A percentile compares a stretch with the other conserved stretches of the same genome.
phyloP scores from a whole-genome alignment of 805 yeast species.

The Kuraishia floccosa region DNA sequence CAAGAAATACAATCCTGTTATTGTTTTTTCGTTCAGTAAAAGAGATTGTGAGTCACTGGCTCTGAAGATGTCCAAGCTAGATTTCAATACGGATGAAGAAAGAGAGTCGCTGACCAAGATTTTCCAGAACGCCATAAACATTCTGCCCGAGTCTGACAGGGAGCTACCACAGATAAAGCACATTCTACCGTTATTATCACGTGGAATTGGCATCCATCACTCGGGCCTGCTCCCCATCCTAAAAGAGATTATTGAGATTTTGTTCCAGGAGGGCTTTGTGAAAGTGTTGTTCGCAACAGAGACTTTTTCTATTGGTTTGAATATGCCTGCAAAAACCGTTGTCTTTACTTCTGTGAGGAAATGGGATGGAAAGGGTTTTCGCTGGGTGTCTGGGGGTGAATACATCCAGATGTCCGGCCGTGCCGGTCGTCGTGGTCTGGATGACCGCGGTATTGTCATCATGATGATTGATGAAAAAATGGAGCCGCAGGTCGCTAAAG shows the following conservation, averaged over 20 bases:
- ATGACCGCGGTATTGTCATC: conserved; percentile 97
- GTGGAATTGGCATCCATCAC: conserved; percentile 99
- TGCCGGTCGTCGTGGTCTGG: conserved; percentile 99
- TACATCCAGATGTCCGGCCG: conserved; percentile 99
- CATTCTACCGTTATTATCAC: conserved; percentile 73
- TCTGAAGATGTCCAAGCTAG: conserved; percentile 88
- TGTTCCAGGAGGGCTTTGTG: conserved; percentile 92
- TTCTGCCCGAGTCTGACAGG: conserved; percentile 83
- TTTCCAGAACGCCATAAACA: conserved; percentile 78
- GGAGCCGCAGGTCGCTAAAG: conserved; percentile 99
- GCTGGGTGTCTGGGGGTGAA: conserved; percentile 99
- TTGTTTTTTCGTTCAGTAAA: conserved; percentile 95
- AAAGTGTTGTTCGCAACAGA: conserved; percentile 97
- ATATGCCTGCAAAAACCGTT: conserved; percentile 99
- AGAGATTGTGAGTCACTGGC: conserved; percentile 95
- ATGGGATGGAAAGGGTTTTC: conserved; percentile 95
- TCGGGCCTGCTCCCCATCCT: conserved; percentile 90
- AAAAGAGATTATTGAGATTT: conserved; percentile 89
- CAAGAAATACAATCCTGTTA: conserved; percentile 93
- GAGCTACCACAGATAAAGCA: conserved; percentile 92
- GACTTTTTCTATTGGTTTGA: conserved; percentile 94
- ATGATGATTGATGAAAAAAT: conserved; percentile 99
- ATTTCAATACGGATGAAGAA: conserved; percentile 90
- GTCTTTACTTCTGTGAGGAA: conserved; percentile 95
- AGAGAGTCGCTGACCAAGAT: conserved; percentile 84